A percentile compares a stretch with the other conserved stretches of the same genome.
Evolutionary conservation across 495 filamentous ascomycete species (phyloP).

Genomic region (Penicillium mononematosum): DNA sequence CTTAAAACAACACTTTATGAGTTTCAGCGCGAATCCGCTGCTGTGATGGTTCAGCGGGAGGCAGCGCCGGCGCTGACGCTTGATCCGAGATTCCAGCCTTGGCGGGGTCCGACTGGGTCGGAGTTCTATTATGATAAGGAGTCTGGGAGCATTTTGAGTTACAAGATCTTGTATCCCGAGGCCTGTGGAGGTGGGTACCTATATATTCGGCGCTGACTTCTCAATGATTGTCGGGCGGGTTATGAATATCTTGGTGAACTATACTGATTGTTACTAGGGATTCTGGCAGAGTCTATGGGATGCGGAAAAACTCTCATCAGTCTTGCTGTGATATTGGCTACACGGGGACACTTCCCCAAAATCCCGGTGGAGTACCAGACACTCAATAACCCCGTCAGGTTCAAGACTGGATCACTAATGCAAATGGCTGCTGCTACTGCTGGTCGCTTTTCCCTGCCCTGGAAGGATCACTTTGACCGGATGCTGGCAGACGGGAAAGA

Average conservation of each 20-base stretch:
- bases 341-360: slow-evolving; percentile 63
- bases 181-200: slow-evolving; percentile 61
- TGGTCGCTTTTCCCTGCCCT: slow-evolving; percentile 64
- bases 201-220: neutral
- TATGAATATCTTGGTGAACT: neutral
- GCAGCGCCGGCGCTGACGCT: slow-evolving; percentile 58
- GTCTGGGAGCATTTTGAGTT: slow-evolving; percentile 55
- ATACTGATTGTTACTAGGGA: slow-evolving; percentile 23
- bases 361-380: slow-evolving; percentile 62
- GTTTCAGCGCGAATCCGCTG: slow-evolving; percentile 81
- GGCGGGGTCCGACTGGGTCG: slow-evolving; percentile 57
- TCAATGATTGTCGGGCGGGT: neutral
- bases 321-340: slow-evolving; percentile 78
- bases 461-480: slow-evolving; percentile 58
- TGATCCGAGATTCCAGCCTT: slow-evolving; percentile 68
- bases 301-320: slow-evolving; percentile 89
- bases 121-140: slow-evolving; percentile 73
- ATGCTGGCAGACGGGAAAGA: slow-evolving; percentile 31
- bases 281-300: slow-evolving; percentile 61
- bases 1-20: slow-evolving; percentile 68
- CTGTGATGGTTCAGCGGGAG: slow-evolving; percentile 84
- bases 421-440: slow-evolving; percentile 73
- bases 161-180: slow-evolving; percentile 70
- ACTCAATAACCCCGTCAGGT: slow-evolving; percentile 38
- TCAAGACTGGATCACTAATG: slow-evolving; percentile 50